Conservation (phyloP, 2,329 filamentous ascomycete species). For the Phaeomoniella chlamydospora region DNA sequence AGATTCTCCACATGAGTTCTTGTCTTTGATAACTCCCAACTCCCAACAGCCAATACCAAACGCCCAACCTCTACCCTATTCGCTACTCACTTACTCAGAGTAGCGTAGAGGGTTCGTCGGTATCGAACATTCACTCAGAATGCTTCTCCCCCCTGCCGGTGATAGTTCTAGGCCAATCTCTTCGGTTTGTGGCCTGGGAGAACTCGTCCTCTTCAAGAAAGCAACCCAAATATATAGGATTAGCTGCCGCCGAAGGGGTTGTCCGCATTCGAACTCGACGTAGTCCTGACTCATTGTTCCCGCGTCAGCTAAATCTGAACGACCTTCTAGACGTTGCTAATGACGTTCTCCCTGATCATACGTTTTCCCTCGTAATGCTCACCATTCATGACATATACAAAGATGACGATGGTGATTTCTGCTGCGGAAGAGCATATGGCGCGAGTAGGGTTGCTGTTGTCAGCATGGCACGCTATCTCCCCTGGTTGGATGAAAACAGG, state of each 20-base stretch:
- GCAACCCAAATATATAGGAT: conserved; percentile 27
- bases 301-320: conserved; percentile 35
- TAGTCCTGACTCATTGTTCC: conserved; percentile 31
- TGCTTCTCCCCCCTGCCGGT: too few relatives aligned
- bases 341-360: conserved; percentile 38
- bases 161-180: too few relatives aligned
- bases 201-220: conserved; percentile 1
- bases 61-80: too few relatives aligned
- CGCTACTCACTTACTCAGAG: too few relatives aligned
- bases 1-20: too few relatives aligned
- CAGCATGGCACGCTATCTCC: conserved; percentile 47
- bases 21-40: too few relatives aligned
- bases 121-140: too few relatives aligned
- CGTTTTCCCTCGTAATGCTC: conserved; percentile 43
- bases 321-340: conserved; percentile 47
- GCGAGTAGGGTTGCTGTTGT: conserved; percentile 48
- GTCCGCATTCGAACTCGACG: conserved; percentile 38
- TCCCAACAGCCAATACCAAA: too few relatives aligned
- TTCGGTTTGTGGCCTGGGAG: not conserved
- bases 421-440: conserved; percentile 52
- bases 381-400: conserved; percentile 52
- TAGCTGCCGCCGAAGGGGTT: conserved; percentile 21
- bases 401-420: conserved; percentile 51
- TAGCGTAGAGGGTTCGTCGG: too few relatives aligned
- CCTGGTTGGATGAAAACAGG: conserved; percentile 28